Conservation (phyloP, 495 filamentous ascomycete species). For the Astrothelium macrocarpum region DNA sequence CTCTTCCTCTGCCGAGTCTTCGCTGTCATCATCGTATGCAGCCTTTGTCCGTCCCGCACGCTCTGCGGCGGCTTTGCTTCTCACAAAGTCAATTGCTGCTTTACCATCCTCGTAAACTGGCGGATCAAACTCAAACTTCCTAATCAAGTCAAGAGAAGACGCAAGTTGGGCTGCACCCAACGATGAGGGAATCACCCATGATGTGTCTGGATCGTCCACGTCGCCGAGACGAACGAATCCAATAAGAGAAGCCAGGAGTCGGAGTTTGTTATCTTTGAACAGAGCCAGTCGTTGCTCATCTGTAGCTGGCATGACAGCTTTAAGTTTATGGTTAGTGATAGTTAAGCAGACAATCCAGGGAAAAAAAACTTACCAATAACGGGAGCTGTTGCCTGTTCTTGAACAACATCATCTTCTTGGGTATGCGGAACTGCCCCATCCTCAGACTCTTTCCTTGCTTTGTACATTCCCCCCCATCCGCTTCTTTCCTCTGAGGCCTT, state of each 20-base stretch:
- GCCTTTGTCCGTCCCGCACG: conserved; percentile 41
- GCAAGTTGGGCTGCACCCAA: conserved; percentile 53
- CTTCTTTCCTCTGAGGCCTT: conserved; percentile 63
- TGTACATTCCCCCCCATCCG: conserved; percentile 65
- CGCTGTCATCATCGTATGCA: conserved; percentile 36
- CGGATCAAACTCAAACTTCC: conserved; percentile 62
- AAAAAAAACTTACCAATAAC: conserved; percentile 36
- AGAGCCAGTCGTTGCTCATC: conserved; percentile 62
- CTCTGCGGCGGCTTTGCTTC: conserved; percentile 50
- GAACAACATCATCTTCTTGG: conserved; percentile 31
- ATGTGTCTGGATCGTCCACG: conserved; percentile 61
- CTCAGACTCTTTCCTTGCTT: conserved; percentile 36
- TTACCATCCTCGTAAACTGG: conserved; percentile 60
- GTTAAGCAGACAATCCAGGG: neutral
- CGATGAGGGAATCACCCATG: conserved; percentile 68
- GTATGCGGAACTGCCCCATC: conserved; percentile 28
- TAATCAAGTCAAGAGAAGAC: conserved; percentile 52
- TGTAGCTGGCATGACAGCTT: conserved; percentile 52
- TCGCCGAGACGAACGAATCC: conserved; percentile 60
- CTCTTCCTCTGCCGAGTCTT: conserved; percentile 47
- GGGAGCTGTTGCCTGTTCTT: conserved; percentile 25
- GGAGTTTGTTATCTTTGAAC: conserved; percentile 83
- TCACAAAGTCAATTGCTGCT: conserved; percentile 65
- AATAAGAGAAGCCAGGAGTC: conserved; percentile 70
- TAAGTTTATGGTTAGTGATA: neutral